These are phyloP conservation scores for Elymus sibiricus DNA, from an alignment of 176 grass and related monocot species.

Conservation along the genomic window DNA sequence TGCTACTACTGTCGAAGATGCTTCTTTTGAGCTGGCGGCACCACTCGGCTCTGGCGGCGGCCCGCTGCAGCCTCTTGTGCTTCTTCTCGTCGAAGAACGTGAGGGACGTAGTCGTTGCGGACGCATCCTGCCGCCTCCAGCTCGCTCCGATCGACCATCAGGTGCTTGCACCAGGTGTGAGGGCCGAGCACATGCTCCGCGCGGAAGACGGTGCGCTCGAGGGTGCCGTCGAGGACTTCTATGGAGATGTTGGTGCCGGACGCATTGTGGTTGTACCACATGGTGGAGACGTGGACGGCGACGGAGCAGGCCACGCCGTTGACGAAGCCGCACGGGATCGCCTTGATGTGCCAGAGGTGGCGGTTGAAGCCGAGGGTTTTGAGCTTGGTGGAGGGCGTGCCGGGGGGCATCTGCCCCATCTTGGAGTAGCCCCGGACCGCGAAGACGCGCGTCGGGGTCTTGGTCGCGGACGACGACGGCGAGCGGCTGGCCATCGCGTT, in stretches of 20 bases:
- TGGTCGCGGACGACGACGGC: too few species aligned
- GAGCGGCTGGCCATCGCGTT: too few species aligned
- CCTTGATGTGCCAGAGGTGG: background rate
- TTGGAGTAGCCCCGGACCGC: too few species aligned
- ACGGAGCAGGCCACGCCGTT: background rate
- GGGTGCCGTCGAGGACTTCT: background rate
- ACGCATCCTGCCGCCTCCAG: background rate
- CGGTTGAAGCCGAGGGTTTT: background rate
- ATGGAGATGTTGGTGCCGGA: background rate
- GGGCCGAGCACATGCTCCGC: background rate
- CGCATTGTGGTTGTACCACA: too few species aligned
- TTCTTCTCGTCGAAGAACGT: background rate
- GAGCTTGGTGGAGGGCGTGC: background rate
- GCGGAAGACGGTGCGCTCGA: background rate
- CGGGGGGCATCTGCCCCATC: background rate
- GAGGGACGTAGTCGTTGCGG: background rate
- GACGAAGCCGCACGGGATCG: background rate
- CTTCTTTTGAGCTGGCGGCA: background rate
- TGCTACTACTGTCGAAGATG: too few species aligned
- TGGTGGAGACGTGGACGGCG: background rate
- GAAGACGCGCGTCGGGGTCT: too few species aligned
- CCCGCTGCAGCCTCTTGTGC: background rate
- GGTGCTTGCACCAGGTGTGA: background rate
- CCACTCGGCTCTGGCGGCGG: background rate
- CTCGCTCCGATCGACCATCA: background rate